A percentile compares a stretch with the other conserved stretches of the same genome.
Conservation (phyloP, 73 alveolate species). For the Stentor roeselii region DNA sequence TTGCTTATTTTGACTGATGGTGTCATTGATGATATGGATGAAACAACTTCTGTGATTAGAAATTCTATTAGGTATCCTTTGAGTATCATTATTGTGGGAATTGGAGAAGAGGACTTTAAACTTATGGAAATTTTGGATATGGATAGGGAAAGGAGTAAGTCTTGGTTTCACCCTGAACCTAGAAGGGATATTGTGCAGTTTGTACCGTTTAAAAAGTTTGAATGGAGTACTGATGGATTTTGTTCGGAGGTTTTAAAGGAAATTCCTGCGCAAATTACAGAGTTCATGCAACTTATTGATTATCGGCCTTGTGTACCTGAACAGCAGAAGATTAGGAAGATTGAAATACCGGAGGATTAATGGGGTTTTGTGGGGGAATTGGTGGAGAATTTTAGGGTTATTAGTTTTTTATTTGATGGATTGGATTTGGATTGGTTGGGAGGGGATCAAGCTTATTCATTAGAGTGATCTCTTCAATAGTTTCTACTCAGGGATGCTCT, state of each 20-base stretch:
- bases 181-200: conserved; percentile 75
- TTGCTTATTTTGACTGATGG: conserved; percentile 74
- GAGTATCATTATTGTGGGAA: conserved; percentile 69
- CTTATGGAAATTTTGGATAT: conserved; percentile 67
- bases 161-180: conserved; percentile 47
- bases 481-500: too few species aligned
- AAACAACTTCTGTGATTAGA: conserved; percentile 59
- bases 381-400: too few species aligned
- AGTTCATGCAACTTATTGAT: neutral
- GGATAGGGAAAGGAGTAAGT: conserved; percentile 55
- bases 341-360: too few species aligned
- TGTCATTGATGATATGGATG: conserved; percentile 64
- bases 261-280: neutral
- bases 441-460: too few species aligned
- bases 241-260: neutral
- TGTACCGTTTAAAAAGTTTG: conserved; percentile 33
- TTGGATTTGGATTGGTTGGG: too few species aligned
- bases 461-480: too few species aligned
- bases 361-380: too few species aligned
- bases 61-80: conserved; percentile 68
- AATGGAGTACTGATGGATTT: neutral
- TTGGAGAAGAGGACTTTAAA: conserved; percentile 61
- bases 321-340: too few species aligned
- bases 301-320: neutral
- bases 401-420: too few species aligned